Percentiles rank a stretch among this genome's conserved stretches.
phyloP scores from a whole-genome alignment of 768 basidiomycete genomes.

The Lactarius trivialis region DNA sequence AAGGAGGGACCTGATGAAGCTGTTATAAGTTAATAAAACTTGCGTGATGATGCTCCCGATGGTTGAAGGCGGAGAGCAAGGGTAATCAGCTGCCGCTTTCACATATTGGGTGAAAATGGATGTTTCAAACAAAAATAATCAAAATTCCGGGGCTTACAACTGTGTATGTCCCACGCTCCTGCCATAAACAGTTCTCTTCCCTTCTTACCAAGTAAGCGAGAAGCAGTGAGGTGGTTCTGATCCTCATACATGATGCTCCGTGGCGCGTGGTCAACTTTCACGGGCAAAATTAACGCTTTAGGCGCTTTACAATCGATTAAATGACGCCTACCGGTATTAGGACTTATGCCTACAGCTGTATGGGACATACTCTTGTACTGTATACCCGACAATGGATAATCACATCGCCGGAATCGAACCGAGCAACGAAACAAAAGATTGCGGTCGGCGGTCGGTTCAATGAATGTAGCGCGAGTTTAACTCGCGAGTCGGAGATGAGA shows the following conservation, averaged over 20 bases:
- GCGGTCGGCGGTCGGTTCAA: background rate
- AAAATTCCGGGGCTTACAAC: no score
- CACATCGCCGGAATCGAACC: background rate
- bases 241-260: background rate
- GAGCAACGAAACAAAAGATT: background rate
- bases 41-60: conserved; percentile 17
- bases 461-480: background rate
- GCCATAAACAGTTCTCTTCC: background rate
- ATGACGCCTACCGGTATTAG: background rate
- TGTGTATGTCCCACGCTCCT: background rate
- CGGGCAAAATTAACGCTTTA: background rate
- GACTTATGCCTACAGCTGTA: background rate
- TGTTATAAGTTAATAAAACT: conserved; percentile 34
- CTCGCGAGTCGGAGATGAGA: background rate
- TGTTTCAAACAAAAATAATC: no score
- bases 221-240: background rate
- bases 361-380: background rate
- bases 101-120: no score
- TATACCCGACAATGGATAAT: background rate
- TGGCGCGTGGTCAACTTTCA: background rate
- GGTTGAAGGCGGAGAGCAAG: conserved; percentile 11
- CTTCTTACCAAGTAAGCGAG: background rate
- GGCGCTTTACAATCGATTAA: background rate
- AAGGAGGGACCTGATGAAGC: background rate
- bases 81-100: conserved; percentile 11